Percentiles rank a stretch among this genome's conserved stretches.
Evolutionary conservation across 495 filamentous ascomycete genomes (phyloP).

Genomic region (Hypoxylon crocopeplum): DNA sequence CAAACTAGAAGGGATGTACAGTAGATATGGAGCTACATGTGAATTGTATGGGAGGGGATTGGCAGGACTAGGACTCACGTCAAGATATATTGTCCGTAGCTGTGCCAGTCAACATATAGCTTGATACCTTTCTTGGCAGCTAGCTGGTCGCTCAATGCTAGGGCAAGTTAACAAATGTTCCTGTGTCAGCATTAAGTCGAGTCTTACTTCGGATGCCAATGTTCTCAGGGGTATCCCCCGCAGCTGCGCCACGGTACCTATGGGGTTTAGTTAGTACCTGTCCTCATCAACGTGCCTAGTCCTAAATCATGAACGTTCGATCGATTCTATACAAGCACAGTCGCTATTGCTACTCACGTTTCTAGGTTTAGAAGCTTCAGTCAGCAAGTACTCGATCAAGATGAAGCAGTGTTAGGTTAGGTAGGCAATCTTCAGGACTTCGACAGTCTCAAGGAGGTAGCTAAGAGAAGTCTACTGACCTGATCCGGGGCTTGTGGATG

Average conservation of each 20-base stretch:
- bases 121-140: conserved; percentile 56
- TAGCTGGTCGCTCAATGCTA: conserved; percentile 49
- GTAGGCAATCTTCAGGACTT: no score
- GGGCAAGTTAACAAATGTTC: not conserved
- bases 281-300: not conserved
- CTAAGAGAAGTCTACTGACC: conserved; percentile 26
- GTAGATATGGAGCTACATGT: no score
- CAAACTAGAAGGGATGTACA: no score
- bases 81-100: conserved; percentile 61
- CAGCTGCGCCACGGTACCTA: conserved; percentile 42
- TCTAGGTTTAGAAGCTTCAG: conserved; percentile 12
- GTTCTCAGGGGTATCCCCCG: conserved; percentile 44
- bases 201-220: conserved; percentile 39
- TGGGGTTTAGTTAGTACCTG: conserved; percentile 2
- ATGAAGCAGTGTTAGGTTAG: no score
- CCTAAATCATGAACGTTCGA: no score
- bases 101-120: conserved; percentile 68
- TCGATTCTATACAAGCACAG: no score
- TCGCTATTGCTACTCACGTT: conserved; percentile 44
- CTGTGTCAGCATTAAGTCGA: not conserved
- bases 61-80: conserved; percentile 11
- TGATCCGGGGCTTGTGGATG: conserved; percentile 41
- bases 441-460: no score
- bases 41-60: conserved; percentile 23
- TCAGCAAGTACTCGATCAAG: conserved; percentile 7